A percentile compares a stretch with the other conserved stretches of the same genome.
phyloP scores from a whole-genome alignment of 805 yeast species.

The Saccharomyces jurei region DNA sequence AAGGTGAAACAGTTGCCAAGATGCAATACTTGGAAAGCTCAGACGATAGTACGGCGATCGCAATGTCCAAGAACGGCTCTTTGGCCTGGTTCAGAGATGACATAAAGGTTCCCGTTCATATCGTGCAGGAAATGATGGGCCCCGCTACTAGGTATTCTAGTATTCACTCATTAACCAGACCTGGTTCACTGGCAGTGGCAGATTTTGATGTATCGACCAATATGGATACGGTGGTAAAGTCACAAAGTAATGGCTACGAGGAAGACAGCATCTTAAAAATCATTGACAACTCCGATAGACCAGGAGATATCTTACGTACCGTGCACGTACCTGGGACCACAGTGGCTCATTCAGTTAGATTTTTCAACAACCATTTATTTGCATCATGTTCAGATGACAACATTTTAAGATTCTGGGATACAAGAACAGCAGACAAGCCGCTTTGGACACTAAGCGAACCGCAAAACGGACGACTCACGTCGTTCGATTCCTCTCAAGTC shows the following conservation, averaged over 20 bases:
- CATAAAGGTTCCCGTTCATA: conserved; percentile 25
- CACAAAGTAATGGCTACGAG: conserved; percentile 23
- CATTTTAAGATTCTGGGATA: conserved; percentile 27
- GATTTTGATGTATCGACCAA: conserved; percentile 27
- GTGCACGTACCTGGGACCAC: conserved; percentile 26
- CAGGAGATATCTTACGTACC: conserved; percentile 24
- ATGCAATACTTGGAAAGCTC: conserved; percentile 30
- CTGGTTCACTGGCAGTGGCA: conserved; percentile 16
- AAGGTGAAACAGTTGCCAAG: conserved; percentile 26
- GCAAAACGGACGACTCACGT: conserved; percentile 23
- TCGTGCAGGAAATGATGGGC: conserved; percentile 28
- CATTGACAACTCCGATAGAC: conserved; percentile 27
- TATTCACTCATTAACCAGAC: conserved; percentile 23
- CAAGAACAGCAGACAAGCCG: conserved; percentile 23
- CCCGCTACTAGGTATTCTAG: conserved; percentile 25
- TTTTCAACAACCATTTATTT: conserved; percentile 26
- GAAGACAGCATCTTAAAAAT: conserved; percentile 25
- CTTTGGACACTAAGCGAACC: conserved; percentile 20
- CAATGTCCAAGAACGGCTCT: conserved; percentile 28
- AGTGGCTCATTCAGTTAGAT: conserved; percentile 26
- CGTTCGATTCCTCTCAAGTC: conserved; percentile 25
- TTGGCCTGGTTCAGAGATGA: conserved; percentile 29
- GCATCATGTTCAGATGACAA: conserved; percentile 30
- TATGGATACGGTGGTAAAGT: conserved; percentile 24
- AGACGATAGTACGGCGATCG: conserved; percentile 29